These are phyloP conservation scores for Alternaria longipes DNA, from an alignment of 2,329 filamentous ascomycete species.

Conservation along the genomic window DNA sequence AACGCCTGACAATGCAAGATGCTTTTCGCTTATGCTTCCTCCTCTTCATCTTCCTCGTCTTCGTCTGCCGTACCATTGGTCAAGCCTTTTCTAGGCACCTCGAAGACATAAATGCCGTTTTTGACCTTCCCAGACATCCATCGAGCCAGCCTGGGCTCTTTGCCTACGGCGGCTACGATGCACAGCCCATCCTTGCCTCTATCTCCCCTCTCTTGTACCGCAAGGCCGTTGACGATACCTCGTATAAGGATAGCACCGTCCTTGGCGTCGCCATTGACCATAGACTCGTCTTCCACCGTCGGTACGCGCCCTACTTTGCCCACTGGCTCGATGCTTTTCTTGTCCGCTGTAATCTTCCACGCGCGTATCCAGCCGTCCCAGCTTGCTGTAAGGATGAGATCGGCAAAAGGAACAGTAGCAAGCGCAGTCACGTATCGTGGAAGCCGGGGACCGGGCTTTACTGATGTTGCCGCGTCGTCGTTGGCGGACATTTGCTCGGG, in stretches of 20 bases:
- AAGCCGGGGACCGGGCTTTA: constrained; percentile 61
- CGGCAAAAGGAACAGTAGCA: constrained; percentile 85
- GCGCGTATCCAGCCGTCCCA: constrained; percentile 91
- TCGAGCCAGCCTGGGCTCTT: constrained; percentile 83
- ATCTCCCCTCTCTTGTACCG: constrained; percentile 84
- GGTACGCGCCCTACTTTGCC: constrained; percentile 68
- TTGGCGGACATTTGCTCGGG: constrained; percentile 75
- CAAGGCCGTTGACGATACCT: constrained; percentile 88
- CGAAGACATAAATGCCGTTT: constrained; percentile 89
- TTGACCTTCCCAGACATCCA: constrained; percentile 76
- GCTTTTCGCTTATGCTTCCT: constrained; percentile 9
- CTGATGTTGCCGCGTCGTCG: constrained; percentile 64
- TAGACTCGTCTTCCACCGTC: constrained; percentile 22
- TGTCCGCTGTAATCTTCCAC: constrained; percentile 80
- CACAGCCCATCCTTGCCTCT: constrained; percentile 77
- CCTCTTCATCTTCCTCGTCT: constrained; percentile 7
- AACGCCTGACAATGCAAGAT: constrained; percentile 20
- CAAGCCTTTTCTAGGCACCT: constrained; percentile 66
- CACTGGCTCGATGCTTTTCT: constrained; percentile 76
- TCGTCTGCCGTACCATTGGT: constrained; percentile 28
- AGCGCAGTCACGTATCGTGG: constrained; percentile 93
- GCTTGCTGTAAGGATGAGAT: constrained; percentile 88
- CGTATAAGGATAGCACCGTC: constrained; percentile 58
- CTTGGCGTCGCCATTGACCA: constrained; percentile 21
- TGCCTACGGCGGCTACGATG: constrained; percentile 85